Evolutionary conservation across 2,329 filamentous ascomycete species (phyloP).

Genomic region (Volutella citrinella): DNA sequence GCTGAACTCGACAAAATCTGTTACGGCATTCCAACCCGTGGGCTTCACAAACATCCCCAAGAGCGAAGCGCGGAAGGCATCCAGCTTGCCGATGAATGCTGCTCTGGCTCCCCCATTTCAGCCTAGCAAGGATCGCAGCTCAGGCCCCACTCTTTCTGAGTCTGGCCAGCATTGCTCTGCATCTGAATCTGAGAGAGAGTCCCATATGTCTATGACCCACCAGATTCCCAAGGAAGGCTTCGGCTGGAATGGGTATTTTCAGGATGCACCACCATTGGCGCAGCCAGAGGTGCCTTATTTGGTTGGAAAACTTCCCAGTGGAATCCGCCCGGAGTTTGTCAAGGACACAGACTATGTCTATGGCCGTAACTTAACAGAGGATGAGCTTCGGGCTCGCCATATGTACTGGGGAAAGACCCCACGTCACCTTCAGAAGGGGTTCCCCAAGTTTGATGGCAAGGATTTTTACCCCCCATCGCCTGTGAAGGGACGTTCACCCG

Average conservation of each 20-base stretch:
- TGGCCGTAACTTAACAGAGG: constrained; percentile 53
- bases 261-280: constrained; percentile 13
- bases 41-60: constrained; percentile 18
- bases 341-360: constrained; percentile 52
- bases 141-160: constrained; percentile 12
- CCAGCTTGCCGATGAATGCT: constrained; percentile 41
- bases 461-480: constrained; percentile 61
- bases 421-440: constrained; percentile 45
- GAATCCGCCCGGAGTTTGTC: constrained; percentile 39
- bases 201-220: constrained; percentile 4
- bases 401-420: constrained; percentile 60
- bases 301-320: constrained; percentile 48
- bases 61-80: constrained; percentile 31
- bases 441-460: constrained; percentile 64
- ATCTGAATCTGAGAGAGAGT: constrained; percentile 1
- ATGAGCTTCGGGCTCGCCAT: constrained; percentile 56
- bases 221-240: constrained; percentile 12
- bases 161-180: constrained; percentile 7
- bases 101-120: constrained; percentile 50
- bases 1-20: constrained; percentile 29
- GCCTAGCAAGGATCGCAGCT: constrained; percentile 31
- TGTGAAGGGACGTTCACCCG: constrained; percentile 32
- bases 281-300: constrained; percentile 46
- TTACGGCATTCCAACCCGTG: constrained; percentile 15
- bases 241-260: constrained; percentile 20